Percentiles rank a stretch among this genome's conserved stretches.
phyloP scores from a whole-genome alignment of 1,284 basidiomycete genomes.

The Mrakiaceae sp. region DNA sequence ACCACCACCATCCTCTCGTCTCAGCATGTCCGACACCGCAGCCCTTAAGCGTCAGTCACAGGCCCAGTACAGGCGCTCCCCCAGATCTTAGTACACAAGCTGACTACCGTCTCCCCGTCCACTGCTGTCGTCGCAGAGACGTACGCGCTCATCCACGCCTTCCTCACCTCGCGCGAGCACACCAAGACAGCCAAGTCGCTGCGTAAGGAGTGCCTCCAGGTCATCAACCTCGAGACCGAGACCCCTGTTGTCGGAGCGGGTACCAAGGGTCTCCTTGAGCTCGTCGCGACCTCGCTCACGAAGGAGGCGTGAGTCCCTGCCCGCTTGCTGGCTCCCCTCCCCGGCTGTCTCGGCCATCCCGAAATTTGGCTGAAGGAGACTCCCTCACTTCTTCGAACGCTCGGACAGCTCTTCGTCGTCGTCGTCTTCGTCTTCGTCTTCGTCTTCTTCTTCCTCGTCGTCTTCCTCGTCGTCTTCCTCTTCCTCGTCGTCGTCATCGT shows the following conservation, averaged over 20 bases:
- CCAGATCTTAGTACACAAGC: too few species aligned
- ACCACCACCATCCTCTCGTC: too few species aligned
- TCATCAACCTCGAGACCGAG: constrained; percentile 10
- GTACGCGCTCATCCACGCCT: constrained; percentile 32
- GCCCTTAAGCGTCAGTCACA: too few species aligned
- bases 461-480: constrained; percentile 17
- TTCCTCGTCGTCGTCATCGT: neutral
- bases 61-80: too few species aligned
- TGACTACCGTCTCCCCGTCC: too few species aligned
- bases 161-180: constrained; percentile 30
- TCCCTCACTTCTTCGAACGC: too few species aligned
- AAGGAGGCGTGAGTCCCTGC: constrained; percentile 1
- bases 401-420: too few species aligned
- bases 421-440: neutral
- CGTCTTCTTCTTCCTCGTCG: constrained; percentile 9
- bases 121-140: constrained; percentile 23
- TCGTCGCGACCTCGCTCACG: neutral
- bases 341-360: neutral
- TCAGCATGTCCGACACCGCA: too few species aligned
- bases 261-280: constrained; percentile 11
- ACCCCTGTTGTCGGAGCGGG: neutral
- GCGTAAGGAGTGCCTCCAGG: constrained; percentile 28
- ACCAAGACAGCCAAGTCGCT: constrained; percentile 33
- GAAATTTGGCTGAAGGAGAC: too few species aligned
- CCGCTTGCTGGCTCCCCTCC: neutral